These are phyloP conservation scores for Rhodotorula sp. DNA, from an alignment of 1,284 basidiomycete genomes.

Conservation along the genomic window DNA sequence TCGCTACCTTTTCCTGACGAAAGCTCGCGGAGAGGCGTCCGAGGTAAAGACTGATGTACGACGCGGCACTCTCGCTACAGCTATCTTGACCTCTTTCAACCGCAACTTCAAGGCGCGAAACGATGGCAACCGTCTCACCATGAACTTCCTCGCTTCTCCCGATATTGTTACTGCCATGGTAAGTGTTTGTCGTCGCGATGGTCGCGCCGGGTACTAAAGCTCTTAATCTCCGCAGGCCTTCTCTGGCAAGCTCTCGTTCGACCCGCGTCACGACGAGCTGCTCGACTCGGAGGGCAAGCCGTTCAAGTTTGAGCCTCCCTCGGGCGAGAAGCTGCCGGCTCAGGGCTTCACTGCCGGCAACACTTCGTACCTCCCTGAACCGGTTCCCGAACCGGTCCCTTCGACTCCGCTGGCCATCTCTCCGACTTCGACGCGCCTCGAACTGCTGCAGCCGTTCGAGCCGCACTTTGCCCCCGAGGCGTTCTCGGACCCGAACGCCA, in stretches of 20 bases:
- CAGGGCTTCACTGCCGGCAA: conserved; percentile 76
- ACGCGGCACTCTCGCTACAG: conserved; percentile 51
- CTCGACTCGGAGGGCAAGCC: conserved; percentile 54
- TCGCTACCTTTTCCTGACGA: neutral
- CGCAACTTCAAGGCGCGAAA: conserved; percentile 97
- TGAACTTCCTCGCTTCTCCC: conserved; percentile 98
- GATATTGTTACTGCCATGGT: conserved; percentile 85
- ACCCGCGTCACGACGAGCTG: conserved; percentile 83
- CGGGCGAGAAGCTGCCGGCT: conserved; percentile 78
- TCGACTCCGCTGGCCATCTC: conserved; percentile 77
- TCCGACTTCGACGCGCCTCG: conserved; percentile 78
- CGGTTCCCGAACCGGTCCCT: conserved; percentile 65
- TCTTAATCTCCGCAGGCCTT: conserved; percentile 62
- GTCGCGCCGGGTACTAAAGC: neutral
- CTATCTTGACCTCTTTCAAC: conserved; percentile 97
- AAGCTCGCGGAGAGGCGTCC: no score
- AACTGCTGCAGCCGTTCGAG: conserved; percentile 80
- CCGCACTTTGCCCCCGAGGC: conserved; percentile 64
- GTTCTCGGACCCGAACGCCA: conserved; percentile 56
- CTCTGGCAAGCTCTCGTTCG: conserved; percentile 91
- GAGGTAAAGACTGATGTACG: neutral
- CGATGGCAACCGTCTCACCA: conserved; percentile 91
- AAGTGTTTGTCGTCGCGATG: neutral
- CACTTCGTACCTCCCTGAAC: conserved; percentile 71
- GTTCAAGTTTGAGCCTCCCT: conserved; percentile 85